Percentiles rank a stretch among this genome's conserved stretches.
These are phyloP conservation scores for Elaeis guineensis DNA, from an alignment of 176 grass and related monocot species.

Conservation along the genomic window DNA sequence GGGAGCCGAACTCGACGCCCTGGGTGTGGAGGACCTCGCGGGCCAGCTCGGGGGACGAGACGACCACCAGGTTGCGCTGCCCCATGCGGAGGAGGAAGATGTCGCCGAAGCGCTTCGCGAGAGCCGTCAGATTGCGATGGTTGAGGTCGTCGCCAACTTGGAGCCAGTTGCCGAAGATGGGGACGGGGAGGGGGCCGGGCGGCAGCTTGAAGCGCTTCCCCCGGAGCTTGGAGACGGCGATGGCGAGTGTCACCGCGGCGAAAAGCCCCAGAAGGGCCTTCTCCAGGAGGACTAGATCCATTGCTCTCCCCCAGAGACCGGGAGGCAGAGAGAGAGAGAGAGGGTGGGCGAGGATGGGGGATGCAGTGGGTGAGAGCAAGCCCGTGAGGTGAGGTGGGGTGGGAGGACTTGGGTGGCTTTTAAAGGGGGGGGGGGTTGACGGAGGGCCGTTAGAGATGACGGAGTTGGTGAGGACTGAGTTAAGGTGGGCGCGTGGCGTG, in stretches of 20 bases:
- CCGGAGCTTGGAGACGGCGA: conserved; percentile 56
- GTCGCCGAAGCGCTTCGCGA: conserved; percentile 70
- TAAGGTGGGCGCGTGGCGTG: too few species aligned
- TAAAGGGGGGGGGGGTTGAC: too few species aligned
- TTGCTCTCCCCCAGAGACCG: not conserved
- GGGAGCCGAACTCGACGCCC: conserved; percentile 94
- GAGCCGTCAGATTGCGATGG: conserved; percentile 62
- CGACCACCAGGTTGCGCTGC: conserved; percentile 79
- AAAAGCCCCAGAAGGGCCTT: conserved; percentile 87
- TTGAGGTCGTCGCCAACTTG: conserved; percentile 96
- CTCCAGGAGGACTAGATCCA: conserved; percentile 67
- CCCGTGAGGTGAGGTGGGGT: too few species aligned
- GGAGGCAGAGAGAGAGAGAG: too few species aligned
- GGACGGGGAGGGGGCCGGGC: conserved; percentile 38
- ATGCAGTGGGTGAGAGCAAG: too few species aligned
- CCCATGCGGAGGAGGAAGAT: conserved; percentile 91
- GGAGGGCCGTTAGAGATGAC: too few species aligned
- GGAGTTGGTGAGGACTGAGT: too few species aligned
- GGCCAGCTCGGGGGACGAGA: conserved; percentile 66
- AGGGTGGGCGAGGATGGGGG: too few species aligned
- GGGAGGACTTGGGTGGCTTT: too few species aligned
- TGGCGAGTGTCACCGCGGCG: conserved; percentile 55
- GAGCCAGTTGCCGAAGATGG: conserved; percentile 87
- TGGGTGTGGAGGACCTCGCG: conserved; percentile 92
- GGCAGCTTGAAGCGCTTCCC: conserved; percentile 67